A percentile compares a stretch with the other conserved stretches of the same genome.
Conservation (phyloP, 2,329 filamentous ascomycete species). For the Cladophialophora bantiana region DNA sequence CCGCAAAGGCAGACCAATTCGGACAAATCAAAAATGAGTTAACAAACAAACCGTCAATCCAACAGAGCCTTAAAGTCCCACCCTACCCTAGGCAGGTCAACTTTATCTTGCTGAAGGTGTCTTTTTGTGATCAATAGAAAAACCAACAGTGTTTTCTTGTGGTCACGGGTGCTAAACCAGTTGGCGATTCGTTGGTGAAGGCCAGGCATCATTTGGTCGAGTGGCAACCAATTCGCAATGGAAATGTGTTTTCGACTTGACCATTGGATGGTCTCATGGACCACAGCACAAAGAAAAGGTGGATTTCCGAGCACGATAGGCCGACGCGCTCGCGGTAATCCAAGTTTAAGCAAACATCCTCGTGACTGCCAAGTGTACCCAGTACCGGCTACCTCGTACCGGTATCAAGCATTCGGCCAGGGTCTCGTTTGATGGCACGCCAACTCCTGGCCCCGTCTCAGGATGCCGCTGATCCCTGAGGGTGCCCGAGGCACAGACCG, state of each 20-base stretch:
- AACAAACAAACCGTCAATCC: not conserved
- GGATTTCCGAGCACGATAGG: not conserved
- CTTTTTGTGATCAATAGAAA: not conserved
- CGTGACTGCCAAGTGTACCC: no score
- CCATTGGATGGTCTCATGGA: not conserved
- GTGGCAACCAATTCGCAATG: conserved; percentile 6
- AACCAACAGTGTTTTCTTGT: not conserved
- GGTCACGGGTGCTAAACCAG: not conserved
- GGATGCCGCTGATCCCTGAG: not conserved
- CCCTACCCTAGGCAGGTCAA: not conserved
- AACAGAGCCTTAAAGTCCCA: not conserved
- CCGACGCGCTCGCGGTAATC: not conserved
- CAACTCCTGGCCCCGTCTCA: not conserved
- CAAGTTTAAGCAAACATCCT: not conserved
- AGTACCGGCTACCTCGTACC: no score
- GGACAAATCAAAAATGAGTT: not conserved
- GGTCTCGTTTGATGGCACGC: not conserved
- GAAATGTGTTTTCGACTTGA: not conserved
- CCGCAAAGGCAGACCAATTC: not conserved
- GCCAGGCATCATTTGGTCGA: conserved; percentile 4
- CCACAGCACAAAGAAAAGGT: not conserved
- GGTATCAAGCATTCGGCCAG: no score
- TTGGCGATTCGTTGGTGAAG: not conserved
- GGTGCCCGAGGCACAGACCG: not conserved
- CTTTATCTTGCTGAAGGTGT: not conserved